Conservation (phyloP, 2,329 filamentous ascomycete genomes). For the Fusarium sp. region DNA sequence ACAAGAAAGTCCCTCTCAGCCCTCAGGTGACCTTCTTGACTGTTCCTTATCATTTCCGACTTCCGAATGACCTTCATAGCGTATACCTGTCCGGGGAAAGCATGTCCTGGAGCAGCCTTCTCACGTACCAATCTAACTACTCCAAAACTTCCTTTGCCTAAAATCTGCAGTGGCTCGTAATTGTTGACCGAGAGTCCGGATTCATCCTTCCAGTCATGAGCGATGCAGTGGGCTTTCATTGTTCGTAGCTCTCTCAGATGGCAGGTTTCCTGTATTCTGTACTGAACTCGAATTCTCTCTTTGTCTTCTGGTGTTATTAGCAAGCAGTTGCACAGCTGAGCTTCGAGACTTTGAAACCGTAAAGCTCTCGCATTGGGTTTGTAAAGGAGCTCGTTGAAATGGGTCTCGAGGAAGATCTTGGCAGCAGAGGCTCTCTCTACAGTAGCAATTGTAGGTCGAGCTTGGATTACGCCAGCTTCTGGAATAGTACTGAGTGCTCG, state of each 20-base stretch:
- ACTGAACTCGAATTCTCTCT: constrained; percentile 66
- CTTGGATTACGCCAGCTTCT: constrained; percentile 45
- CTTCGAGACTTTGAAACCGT: constrained; percentile 53
- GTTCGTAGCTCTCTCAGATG: constrained; percentile 79
- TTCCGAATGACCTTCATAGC: constrained; percentile 99
- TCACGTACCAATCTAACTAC: constrained; percentile 88
- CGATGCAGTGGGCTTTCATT: constrained; percentile 70
- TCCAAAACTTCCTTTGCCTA: constrained; percentile 95
- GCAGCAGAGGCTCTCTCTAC: constrained; percentile 83
- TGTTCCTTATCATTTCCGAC: constrained; percentile 88
- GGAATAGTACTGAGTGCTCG: constrained; percentile 52
- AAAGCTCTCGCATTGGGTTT: constrained; percentile 53
- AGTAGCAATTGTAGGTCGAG: constrained; percentile 61
- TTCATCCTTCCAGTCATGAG: constrained; percentile 15
- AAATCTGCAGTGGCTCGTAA: constrained; percentile 83
- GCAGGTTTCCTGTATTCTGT: constrained; percentile 75
- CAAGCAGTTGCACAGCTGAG: constrained; percentile 66
- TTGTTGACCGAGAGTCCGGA: constrained; percentile 42
- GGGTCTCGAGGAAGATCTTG: constrained; percentile 87
- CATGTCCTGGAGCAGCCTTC: constrained; percentile 54
- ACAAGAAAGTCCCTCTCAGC: constrained; percentile 94
- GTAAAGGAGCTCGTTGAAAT: constrained; percentile 78
- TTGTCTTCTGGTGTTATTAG: constrained; percentile 68
- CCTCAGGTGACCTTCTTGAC: constrained; percentile 91
- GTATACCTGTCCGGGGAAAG: constrained; percentile 69